Evolutionary conservation across 139 green algal genomes (phyloP).

Genomic region (Chara braunii): DNA sequence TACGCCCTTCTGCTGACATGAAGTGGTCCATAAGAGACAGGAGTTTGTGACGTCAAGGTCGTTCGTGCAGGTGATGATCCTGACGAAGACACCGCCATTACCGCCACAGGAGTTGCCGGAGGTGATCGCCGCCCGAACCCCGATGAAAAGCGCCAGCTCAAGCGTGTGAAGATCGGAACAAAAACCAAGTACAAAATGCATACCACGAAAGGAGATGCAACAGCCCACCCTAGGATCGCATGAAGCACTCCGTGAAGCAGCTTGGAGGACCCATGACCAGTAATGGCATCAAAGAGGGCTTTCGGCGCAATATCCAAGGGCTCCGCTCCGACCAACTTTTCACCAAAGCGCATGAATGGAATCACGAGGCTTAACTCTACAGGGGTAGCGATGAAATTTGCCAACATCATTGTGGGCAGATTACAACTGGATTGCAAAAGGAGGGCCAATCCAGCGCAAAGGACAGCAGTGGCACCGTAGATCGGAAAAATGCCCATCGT

Average conservation of each 20-base stretch:
- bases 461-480: conserved; percentile 17
- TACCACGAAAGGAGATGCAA: conserved; percentile 57
- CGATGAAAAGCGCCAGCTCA: too few species aligned
- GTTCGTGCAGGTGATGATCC: too few species aligned
- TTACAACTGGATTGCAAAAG: conserved; percentile 5
- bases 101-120: too few species aligned
- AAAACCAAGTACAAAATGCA: too few species aligned
- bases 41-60: too few species aligned
- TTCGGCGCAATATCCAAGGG: not conserved
- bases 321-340: conserved; percentile 5
- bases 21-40: too few species aligned
- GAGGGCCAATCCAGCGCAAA: conserved; percentile 12
- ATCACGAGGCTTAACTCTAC: conserved; percentile 25
- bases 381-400: conserved; percentile 23
- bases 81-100: too few species aligned
- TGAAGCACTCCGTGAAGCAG: conserved; percentile 13
- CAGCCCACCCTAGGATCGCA: conserved; percentile 45
- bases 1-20: too few species aligned
- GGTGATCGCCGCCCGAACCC: too few species aligned
- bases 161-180: too few species aligned
- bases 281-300: conserved; percentile 8
- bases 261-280: conserved; percentile 3
- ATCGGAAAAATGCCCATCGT: conserved; percentile 23
- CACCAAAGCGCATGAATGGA: conserved; percentile 25
- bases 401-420: conserved; percentile 26